phyloP scores from a whole-genome alignment of 1,284 basidiomycete genomes.

The Malassezia caprae region DNA sequence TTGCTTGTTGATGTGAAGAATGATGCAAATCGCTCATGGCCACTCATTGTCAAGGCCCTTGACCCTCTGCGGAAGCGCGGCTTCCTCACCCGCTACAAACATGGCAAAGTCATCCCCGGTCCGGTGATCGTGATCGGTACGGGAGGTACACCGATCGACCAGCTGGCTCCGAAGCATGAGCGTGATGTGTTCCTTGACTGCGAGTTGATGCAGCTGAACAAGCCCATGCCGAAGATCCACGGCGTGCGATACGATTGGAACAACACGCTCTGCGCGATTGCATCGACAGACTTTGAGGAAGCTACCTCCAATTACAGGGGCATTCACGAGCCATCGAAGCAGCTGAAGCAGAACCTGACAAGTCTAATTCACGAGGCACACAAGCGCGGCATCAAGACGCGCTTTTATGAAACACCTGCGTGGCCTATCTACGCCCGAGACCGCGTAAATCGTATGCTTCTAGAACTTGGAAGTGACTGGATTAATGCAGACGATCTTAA shows the following conservation, averaged over 20 bases:
- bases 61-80: conserved; percentile 20
- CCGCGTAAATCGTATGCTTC: background rate
- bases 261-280: conserved; percentile 22
- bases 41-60: conserved; percentile 20
- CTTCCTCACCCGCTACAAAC: conserved; percentile 24
- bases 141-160: conserved; percentile 27
- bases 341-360: conserved; percentile 1
- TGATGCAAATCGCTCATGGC: conserved; percentile 24
- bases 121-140: conserved; percentile 29
- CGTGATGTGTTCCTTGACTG: conserved; percentile 30
- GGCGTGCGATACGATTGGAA: conserved; percentile 25
- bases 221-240: conserved; percentile 12
- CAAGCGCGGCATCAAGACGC: conserved; percentile 4
- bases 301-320: conserved; percentile 17
- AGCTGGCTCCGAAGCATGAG: conserved; percentile 12
- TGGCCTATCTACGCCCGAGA: background rate
- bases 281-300: conserved; percentile 14
- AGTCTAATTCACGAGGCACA: conserved; percentile 17
- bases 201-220: conserved; percentile 22
- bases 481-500: background rate
- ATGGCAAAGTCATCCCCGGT: conserved; percentile 20
- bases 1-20: conserved; percentile 33
- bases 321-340: conserved; percentile 12
- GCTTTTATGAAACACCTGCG: conserved; percentile 9
- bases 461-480: conserved; percentile 5